Percentiles rank a stretch among this genome's conserved stretches.
Evolutionary conservation across 345 rosid species (phyloP).

Genomic region (Lepidium aucheri): DNA sequence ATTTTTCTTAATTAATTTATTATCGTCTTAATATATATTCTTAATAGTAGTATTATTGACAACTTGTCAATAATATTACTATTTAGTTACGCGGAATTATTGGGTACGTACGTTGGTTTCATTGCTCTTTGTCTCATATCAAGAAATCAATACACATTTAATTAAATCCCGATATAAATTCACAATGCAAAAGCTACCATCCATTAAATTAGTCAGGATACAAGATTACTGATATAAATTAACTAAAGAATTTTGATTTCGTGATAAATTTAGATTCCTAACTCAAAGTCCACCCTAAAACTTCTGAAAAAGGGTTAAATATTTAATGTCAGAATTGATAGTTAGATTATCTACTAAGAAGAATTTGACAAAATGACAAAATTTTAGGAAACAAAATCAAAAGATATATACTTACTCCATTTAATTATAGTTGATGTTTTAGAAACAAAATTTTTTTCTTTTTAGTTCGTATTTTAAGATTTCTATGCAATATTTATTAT

Average conservation of each 20-base stretch:
- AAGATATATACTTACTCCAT: too few relatives aligned
- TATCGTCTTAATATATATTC: slow-evolving; percentile 12
- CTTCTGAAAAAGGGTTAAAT: too few relatives aligned
- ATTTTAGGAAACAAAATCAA: neutral
- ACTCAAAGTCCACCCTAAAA: too few relatives aligned
- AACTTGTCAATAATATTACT: slow-evolving; percentile 20
- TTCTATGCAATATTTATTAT: too few relatives aligned
- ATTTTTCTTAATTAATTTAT: neutral
- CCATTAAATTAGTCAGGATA: neutral
- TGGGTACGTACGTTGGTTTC: slow-evolving; percentile 25
- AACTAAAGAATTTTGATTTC: too few relatives aligned
- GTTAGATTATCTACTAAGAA: too few relatives aligned
- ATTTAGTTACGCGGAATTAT: slow-evolving; percentile 14
- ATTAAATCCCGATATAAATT: neutral
- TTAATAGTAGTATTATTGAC: neutral
- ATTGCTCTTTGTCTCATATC: slow-evolving; percentile 19
- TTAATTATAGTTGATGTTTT: too few relatives aligned
- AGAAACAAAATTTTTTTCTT: too few relatives aligned
- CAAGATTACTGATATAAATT: neutral
- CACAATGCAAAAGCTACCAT: neutral
- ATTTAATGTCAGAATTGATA: too few relatives aligned
- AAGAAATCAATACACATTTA: slow-evolving; percentile 8
- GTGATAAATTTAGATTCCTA: too few relatives aligned
- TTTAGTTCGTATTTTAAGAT: too few relatives aligned
- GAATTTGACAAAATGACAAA: neutral